A percentile compares a stretch with the other conserved stretches of the same genome.
These are phyloP conservation scores for Xylaria acuta DNA, from an alignment of 495 filamentous ascomycete species.

Conservation along the genomic window DNA sequence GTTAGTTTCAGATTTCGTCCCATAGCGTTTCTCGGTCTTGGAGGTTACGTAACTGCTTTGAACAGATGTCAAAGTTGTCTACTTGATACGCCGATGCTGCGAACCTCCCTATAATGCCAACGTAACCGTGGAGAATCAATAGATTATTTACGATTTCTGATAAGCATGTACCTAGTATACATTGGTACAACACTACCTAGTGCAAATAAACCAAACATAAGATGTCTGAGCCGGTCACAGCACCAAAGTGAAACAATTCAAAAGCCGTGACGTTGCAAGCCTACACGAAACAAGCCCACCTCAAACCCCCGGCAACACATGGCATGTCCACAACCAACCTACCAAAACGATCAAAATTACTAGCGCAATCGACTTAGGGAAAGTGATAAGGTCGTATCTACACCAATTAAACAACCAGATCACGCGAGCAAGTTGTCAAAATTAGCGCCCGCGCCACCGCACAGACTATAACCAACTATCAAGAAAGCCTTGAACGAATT, in stretches of 20 bases:
- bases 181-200: neutral
- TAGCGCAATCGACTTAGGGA: neutral
- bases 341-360: neutral
- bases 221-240: neutral
- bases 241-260: slow-evolving; percentile 7
- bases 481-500: neutral
- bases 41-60: neutral
- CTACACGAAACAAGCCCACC: neutral
- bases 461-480: slow-evolving; percentile 7
- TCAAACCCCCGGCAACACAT: neutral
- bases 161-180: neutral
- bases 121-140: neutral
- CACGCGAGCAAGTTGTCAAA: neutral
- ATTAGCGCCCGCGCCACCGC: slow-evolving; percentile 10
- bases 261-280: neutral
- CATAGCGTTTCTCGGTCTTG: neutral
- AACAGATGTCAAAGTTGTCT: neutral
- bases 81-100: neutral
- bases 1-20: no score
- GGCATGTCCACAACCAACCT: neutral
- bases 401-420: neutral
- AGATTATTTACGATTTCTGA: neutral
- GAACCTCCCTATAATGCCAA: neutral
- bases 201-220: neutral
- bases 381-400: neutral